Conservation (phyloP, 257 asterid species). For the Jasminum sambac region DNA sequence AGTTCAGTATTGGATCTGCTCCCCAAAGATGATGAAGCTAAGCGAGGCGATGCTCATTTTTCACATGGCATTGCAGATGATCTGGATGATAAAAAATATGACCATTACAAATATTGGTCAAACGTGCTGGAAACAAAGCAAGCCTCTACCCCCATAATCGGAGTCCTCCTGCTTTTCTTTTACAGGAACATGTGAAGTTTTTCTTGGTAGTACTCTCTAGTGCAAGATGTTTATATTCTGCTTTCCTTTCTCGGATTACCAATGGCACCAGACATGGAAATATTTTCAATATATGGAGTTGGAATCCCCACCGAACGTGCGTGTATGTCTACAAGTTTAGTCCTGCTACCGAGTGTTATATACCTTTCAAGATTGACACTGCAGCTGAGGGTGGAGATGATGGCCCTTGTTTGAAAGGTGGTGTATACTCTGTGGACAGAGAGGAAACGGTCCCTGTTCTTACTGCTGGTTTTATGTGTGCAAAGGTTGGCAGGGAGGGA, state of each 20-base stretch:
- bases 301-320: conserved; percentile 92
- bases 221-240: background rate
- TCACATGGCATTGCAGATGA: conserved; percentile 75
- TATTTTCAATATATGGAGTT: conserved; percentile 86
- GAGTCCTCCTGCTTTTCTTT: background rate
- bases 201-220: background rate
- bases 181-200: no score
- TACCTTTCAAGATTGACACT: conserved; percentile 76
- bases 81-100: conserved; percentile 58
- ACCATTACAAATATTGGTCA: conserved; percentile 80
- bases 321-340: conserved; percentile 67
- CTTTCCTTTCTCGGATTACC: conserved; percentile 62
- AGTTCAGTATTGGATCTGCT: conserved; percentile 60
- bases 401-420: conserved; percentile 66
- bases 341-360: conserved; percentile 59
- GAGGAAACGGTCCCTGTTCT: conserved; percentile 81
- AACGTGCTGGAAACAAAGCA: conserved; percentile 87
- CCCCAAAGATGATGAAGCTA: conserved; percentile 93
- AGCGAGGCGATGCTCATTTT: conserved; percentile 78
- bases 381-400: conserved; percentile 64
- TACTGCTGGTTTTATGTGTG: conserved; percentile 77
- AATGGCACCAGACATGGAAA: conserved; percentile 78
- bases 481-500: conserved; percentile 81
- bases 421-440: conserved; percentile 71
- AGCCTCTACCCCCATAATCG: conserved; percentile 11